Evolutionary conservation across 192 early-diverging fungal genomes (phyloP), one percentile per base, ranked within the genome.

Genomic region (Umbelopsis sp.): DNA sequence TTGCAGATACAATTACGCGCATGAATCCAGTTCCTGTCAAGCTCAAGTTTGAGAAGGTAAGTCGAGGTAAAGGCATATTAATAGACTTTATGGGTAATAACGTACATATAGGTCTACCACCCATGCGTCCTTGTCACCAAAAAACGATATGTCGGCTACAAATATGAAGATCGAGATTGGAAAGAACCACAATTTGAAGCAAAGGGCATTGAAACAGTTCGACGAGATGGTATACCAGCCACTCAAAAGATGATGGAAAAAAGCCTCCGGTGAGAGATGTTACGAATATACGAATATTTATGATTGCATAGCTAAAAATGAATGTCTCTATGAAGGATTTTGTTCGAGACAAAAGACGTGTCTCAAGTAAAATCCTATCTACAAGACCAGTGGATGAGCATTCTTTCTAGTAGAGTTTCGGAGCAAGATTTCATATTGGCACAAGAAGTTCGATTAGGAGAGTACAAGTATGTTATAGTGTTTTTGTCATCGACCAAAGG

Each of bases 151-250:
- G 92, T 93, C 7, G 97, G 97, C 0, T 92, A 88, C 81, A 93
- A 89, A 77, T 97, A 83, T 75, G 91, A 93, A 71, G 79, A 74
- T 1, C 66, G 69, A 10, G 76, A 85, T 3, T 88, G 94, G 64
- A 80, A 58, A 3, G 87, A 88, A 51, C 93, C 93, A 1, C 81
- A 81, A 13, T 91, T 97, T 88, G 97, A 98, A 70, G 94, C 91
- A 44, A 98, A 98, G 76, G 97, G 97, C 2, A 95, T 96, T 67
- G 97, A 98, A 78, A 97, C 94, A 9, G 92, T 98, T 15, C 83
- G 95, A 35, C 80, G 97, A 1, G 95, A 97, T 79, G 93, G 94
- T 27, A 94, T 93, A 69, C 79, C 85, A 8, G 90, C 88, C 0
- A 88, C 90, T 15, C 90, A 88, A 71, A 93, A 92, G 71, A 92